These are phyloP conservation scores for Tolypocladium endophyticum DNA, from an alignment of 2,329 filamentous ascomycete species.

Conservation along the genomic window DNA sequence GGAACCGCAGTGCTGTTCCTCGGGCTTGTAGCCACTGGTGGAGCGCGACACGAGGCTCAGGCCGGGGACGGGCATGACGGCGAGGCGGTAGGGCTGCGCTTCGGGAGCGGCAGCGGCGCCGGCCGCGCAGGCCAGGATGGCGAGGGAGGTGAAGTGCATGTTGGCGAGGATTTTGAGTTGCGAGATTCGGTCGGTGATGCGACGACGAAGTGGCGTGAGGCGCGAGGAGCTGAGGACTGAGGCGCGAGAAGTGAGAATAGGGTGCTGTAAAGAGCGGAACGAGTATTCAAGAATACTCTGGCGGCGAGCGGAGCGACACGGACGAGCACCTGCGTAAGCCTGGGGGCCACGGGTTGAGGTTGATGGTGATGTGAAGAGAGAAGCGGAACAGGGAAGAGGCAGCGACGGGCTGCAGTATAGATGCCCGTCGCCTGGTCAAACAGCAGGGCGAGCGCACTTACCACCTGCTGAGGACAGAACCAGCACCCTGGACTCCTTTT, in stretches of 20 bases:
- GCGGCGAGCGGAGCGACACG: conserved; percentile 5
- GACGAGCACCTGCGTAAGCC: background rate
- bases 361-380: background rate
- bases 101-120: conserved; percentile 14
- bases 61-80: conserved; percentile 23
- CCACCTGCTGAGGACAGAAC: background rate
- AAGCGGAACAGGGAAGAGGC: background rate
- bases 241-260: background rate
- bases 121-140: conserved; percentile 19
- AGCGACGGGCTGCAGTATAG: background rate
- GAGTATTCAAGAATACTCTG: conserved; percentile 18
- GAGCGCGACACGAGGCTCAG: conserved; percentile 33
- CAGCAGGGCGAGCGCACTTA: background rate
- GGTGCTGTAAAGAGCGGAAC: conserved; percentile 9
- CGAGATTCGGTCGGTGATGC: background rate
- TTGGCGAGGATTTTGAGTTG: conserved; percentile 4
- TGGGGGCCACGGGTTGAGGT: background rate
- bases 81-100: conserved; percentile 25
- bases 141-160: conserved; percentile 25
- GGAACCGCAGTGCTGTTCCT: conserved; percentile 34
- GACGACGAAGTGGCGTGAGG: background rate
- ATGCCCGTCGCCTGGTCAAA: background rate
- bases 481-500: background rate
- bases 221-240: background rate
- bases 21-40: conserved; percentile 37